phyloP scores from a whole-genome alignment of 2,329 filamentous ascomycete species.

The Amphichorda felina region DNA sequence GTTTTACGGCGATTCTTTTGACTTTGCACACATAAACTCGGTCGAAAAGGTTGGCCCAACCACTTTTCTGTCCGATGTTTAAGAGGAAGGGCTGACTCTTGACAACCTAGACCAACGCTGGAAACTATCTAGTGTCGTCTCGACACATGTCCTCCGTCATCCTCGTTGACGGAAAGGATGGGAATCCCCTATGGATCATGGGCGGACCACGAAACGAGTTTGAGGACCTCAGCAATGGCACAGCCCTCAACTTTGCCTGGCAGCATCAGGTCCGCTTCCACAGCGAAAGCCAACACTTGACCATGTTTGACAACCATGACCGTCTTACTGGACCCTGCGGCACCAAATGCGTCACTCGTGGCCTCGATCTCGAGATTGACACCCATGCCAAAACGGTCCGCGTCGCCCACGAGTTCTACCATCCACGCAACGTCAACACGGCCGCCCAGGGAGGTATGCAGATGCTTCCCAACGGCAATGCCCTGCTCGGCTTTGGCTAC shows the following conservation, averaged over 20 bases:
- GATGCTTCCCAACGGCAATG: slow-evolving; percentile 13
- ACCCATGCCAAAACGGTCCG: slow-evolving; percentile 13
- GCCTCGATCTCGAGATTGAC: slow-evolving; percentile 17
- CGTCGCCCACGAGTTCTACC: slow-evolving; percentile 16
- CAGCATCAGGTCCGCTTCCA: slow-evolving; percentile 24
- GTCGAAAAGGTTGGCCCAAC: slow-evolving; percentile 15
- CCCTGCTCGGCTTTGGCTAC: slow-evolving; percentile 14
- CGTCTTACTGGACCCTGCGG: slow-evolving; percentile 17
- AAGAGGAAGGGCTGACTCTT: too few relatives aligned
- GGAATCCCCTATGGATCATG: slow-evolving; percentile 21
- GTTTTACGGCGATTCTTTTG: slow-evolving; percentile 15
- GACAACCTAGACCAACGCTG: slow-evolving; percentile 12
- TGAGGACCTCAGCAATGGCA: slow-evolving; percentile 18
- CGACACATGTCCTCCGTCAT: slow-evolving; percentile 17
- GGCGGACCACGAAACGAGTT: slow-evolving; percentile 23
- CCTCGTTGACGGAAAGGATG: slow-evolving; percentile 16
- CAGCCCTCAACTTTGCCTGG: slow-evolving; percentile 22
- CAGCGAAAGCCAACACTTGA: not conserved
- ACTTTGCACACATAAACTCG: slow-evolving; percentile 23
- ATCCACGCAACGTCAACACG: slow-evolving; percentile 12
- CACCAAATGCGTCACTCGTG: slow-evolving; percentile 14
- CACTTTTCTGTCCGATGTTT: too few relatives aligned
- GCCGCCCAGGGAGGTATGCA: slow-evolving; percentile 15
- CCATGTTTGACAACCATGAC: slow-evolving; percentile 8
- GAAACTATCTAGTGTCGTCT: slow-evolving; percentile 23